Evolutionary conservation across 202 grass and related monocot genomes (phyloP).

Genomic region (Setaria italica): DNA sequence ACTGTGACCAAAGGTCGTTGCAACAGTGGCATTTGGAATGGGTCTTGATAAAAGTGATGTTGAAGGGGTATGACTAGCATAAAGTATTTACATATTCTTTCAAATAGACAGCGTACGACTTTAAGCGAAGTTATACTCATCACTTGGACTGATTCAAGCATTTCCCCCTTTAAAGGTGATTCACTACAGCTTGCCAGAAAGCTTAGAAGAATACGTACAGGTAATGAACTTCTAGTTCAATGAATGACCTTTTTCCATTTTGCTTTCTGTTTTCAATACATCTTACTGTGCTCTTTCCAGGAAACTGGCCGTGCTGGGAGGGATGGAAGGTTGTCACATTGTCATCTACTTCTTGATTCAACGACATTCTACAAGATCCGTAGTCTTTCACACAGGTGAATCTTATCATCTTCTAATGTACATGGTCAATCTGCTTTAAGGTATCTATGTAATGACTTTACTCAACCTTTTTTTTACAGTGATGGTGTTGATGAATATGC

Average conservation of each 20-base stretch:
- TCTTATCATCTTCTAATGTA: neutral
- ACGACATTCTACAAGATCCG: conserved; percentile 84
- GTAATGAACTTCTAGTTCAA: conserved; percentile 41
- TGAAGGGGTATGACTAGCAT: conserved; percentile 75
- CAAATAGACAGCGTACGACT: conserved; percentile 13
- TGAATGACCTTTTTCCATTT: conserved; percentile 10
- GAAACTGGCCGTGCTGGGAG: conserved; percentile 98
- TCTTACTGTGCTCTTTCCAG: conserved; percentile 60
- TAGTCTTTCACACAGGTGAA: conserved; percentile 83
- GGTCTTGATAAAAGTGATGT: conserved; percentile 99
- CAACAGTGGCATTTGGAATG: conserved; percentile 98
- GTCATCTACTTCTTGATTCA: conserved; percentile 88
- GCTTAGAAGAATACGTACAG: conserved; percentile 98
- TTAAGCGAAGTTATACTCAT: conserved; percentile 26
- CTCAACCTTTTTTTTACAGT: conserved; percentile 53
- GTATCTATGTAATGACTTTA: conserved; percentile 30
- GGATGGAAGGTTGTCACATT: conserved; percentile 71
- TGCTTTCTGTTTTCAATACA: conserved; percentile 33
- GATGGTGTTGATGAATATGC: conserved; percentile 89
- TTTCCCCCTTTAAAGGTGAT: conserved; percentile 72
- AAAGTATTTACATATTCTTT: conserved; percentile 14
- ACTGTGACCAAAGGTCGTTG: conserved; percentile 65
- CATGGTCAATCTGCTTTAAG: conserved; percentile 15
- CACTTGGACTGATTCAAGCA: conserved; percentile 40
- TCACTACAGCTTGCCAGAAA: conserved; percentile 97